Conservation (phyloP, 768 basidiomycete genomes). For the Suillus fuscotomentosus region DNA sequence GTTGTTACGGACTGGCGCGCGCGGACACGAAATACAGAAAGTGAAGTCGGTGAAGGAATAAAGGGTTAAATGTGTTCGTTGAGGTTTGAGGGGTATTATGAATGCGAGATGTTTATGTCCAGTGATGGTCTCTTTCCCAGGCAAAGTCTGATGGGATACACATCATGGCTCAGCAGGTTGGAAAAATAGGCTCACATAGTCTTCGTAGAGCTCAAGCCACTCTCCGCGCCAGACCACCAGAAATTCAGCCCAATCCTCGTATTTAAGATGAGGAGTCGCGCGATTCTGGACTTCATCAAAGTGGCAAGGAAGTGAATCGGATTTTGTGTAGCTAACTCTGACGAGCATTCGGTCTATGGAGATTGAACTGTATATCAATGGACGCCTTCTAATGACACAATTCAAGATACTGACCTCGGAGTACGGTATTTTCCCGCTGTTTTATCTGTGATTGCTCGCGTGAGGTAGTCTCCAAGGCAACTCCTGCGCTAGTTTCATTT, state of each 20-base stretch:
- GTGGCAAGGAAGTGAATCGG: constrained; percentile 42
- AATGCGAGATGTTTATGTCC: constrained; percentile 80
- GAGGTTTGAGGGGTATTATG: constrained; percentile 66
- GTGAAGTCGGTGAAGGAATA: constrained; percentile 87
- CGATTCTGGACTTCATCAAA: constrained; percentile 74
- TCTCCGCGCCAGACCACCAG: constrained; percentile 82
- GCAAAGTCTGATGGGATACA: constrained; percentile 44
- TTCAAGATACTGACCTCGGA: constrained; percentile 60
- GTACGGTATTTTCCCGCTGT: constrained; percentile 53
- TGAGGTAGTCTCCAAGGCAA: constrained; percentile 31
- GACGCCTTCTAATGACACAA: not conserved
- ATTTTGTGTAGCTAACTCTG: constrained; percentile 62
- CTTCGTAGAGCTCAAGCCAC: constrained; percentile 79
- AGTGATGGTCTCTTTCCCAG: constrained; percentile 63
- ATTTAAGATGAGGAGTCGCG: constrained; percentile 55
- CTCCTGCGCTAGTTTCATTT: constrained; percentile 64
- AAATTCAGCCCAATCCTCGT: constrained; percentile 77
- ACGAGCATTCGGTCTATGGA: constrained; percentile 86
- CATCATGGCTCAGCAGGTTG: not conserved
- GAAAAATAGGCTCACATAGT: constrained; percentile 59
- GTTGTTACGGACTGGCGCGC: constrained; percentile 42
- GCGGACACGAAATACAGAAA: constrained; percentile 72
- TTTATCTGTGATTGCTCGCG: constrained; percentile 18
- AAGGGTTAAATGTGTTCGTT: constrained; percentile 69
- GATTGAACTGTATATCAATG: constrained; percentile 15